These are phyloP conservation scores for Cryptococcus jaspeensis DNA, from an alignment of 1,284 basidiomycete species.

Conservation along the genomic window DNA sequence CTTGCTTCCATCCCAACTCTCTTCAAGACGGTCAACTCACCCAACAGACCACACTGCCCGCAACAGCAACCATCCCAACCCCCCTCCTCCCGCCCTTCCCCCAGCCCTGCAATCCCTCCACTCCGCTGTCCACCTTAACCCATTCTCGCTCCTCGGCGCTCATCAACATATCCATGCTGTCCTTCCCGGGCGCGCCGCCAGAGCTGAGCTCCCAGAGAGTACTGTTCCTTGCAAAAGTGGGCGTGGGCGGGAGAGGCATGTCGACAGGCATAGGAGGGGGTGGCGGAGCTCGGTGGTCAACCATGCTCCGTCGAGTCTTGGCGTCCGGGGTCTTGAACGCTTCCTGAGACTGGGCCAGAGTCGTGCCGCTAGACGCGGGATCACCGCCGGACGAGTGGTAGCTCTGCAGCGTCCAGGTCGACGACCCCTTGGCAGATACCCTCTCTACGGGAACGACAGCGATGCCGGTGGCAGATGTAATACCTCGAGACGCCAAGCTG, in stretches of 20 bases:
- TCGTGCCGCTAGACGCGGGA: background rate
- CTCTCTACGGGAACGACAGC: slow-evolving; percentile 23
- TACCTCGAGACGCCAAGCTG: slow-evolving; percentile 9
- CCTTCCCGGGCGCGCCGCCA: slow-evolving; percentile 16
- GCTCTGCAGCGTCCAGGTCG: slow-evolving; percentile 32
- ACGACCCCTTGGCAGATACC: slow-evolving; percentile 8
- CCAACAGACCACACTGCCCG: slow-evolving; percentile 21
- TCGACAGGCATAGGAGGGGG: slow-evolving; percentile 34
- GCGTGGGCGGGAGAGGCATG: slow-evolving; percentile 40
- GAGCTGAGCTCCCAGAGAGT: slow-evolving; percentile 21
- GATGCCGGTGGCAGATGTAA: slow-evolving; percentile 11
- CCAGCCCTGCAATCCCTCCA: slow-evolving; percentile 30
- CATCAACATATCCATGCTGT: slow-evolving; percentile 34
- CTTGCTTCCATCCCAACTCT: slow-evolving; percentile 1
- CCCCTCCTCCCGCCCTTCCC: slow-evolving; percentile 18
- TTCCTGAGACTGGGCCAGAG: background rate
- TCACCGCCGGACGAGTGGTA: slow-evolving; percentile 20
- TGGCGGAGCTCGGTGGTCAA: slow-evolving; percentile 26
- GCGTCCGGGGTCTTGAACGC: slow-evolving; percentile 13
- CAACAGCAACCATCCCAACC: slow-evolving; percentile 26
- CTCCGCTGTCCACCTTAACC: slow-evolving; percentile 26
- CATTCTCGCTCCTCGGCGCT: slow-evolving; percentile 28
- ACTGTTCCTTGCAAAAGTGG: slow-evolving; percentile 22
- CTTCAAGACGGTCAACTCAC: no score
- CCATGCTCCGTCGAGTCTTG: background rate